Evolutionary conservation across 1,284 basidiomycete genomes (phyloP), one percentile per base, ranked within the genome.

Genomic region (Sporisorium scitamineum): DNA sequence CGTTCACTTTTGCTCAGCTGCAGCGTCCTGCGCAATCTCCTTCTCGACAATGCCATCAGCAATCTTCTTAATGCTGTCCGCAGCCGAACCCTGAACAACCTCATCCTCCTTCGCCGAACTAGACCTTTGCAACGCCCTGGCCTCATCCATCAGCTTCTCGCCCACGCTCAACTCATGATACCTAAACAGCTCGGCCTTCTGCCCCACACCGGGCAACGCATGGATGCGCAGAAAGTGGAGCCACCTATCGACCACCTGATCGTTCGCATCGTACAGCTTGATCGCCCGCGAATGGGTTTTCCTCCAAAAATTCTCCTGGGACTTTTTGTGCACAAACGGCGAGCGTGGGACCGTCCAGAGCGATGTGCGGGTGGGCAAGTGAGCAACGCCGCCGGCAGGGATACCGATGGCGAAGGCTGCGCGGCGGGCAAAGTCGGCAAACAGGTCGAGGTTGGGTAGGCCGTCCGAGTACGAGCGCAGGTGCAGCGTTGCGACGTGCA

Each of bases 221-320:
- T 98, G 92, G 70, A 88, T 88, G 78, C 90, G 88, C 56, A 98
- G 85, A 85, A 97, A 98, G 74, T 89, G 88, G 56, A 95, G 87
- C 93, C 92, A 96, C 60, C 91, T 88, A 53, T 93, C 90, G 7
- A 99, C 88, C 2, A 94, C 91, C 72, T 91, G 90, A 1, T 90
- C 88, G 80, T 95, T 89, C 11, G 94, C 90, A 86, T 99, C 95
- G 89, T 90, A 98, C 1, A 95, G 92, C 87, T 95, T 95, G 87
- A 99, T 91, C 24, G 89, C 89, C 16, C 95, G 89, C 80, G 92
- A 92, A 84, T 96, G 92, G 61, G 92, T 92, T 80, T 88, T 89
- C 32, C 94, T 87, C 86, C 94, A 92, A 86, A 97, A 99, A 87
- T 98, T 98, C 87, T 99, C 95, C 87, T 97, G 95, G 22, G 90